Base-by-base conservation (phyloP, 805 yeast genomes). In the Nakazawaea ernobii region DNA sequence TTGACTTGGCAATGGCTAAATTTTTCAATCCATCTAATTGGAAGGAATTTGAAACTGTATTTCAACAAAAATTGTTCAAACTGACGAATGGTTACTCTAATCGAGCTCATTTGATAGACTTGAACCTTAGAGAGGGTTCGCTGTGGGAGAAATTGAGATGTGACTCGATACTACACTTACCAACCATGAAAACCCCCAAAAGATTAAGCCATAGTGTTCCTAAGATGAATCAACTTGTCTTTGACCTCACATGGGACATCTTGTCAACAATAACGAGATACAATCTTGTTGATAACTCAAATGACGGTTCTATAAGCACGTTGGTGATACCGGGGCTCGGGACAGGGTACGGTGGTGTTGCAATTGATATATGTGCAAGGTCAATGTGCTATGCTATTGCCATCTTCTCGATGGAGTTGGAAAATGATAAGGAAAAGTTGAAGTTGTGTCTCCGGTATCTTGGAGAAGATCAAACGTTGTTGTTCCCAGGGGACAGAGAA, bases 141-240 rank as follows among this genome's bases (percentile, higher is more conserved):
- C 43, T 47, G 14, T 61, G 66, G 66, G 55, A 42, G 2, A 28
- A 39, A 10, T 39, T 62, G 13, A 49, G 52, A 15, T 63, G 69
- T 3, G 58, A 61, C 39, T 57, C 63, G 0, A 54, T 70, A 5
- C 35, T 68, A 1, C 72, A 69, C 35, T 26, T 67, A 4, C 74
- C 75, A 1, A 69, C 74, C 2, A 70, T 69, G 75, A 50, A 70
- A 35, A 60, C 58, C 0, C 74, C 74, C 0, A 46, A 58, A n/a
- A 35, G 49, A 6, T 39, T 61, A 1, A 5, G 20, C 2, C 42
- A 20, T 4, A 42, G 36, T 8, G 15, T 13, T 11, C 24, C 7
- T 7, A 35, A 41, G 10, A 9, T 35, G 17, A 53, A 55, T 14
- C 44, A 61, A 35, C 54, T 57, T 40, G 59, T 69, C 1, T 70